phyloP scores from a whole-genome alignment of 2,329 filamentous ascomycete genomes.

The Orbilia javanica region DNA sequence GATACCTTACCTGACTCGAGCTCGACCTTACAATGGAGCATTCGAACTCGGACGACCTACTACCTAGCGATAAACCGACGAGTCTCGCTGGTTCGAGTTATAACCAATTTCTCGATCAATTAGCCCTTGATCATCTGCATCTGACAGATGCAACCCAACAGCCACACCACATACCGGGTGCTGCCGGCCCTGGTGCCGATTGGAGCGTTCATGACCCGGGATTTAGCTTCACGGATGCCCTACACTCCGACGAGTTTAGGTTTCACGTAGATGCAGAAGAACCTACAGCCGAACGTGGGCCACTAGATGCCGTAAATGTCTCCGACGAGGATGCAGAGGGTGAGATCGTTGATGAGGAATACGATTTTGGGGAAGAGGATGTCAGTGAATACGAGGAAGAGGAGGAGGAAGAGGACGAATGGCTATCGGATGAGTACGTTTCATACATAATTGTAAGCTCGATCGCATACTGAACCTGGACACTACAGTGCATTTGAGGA shows the following conservation, averaged over 20 bases:
- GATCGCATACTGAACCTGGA: not conserved
- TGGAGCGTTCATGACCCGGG: slow-evolving; percentile 50
- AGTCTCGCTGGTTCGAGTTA: not conserved
- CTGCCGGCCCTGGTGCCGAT: not conserved
- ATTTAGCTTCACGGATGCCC: slow-evolving; percentile 54
- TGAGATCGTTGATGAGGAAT: slow-evolving; percentile 49
- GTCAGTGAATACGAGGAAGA: slow-evolving; percentile 52
- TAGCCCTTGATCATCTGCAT: slow-evolving; percentile 33
- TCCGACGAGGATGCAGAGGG: slow-evolving; percentile 56
- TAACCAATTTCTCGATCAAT: slow-evolving; percentile 9
- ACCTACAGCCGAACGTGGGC: slow-evolving; percentile 35
- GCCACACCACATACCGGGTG: slow-evolving; percentile 31
- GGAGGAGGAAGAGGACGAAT: slow-evolving; percentile 54
- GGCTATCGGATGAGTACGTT: slow-evolving; percentile 48
- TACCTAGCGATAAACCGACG: not conserved
- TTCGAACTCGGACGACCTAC: slow-evolving; percentile 16
- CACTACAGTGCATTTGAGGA: slow-evolving; percentile 40
- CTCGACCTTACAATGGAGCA: slow-evolving; percentile 29
- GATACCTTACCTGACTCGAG: not conserved
- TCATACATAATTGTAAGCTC: not conserved
- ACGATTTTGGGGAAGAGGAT: slow-evolving; percentile 47
- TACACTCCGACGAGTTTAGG: slow-evolving; percentile 52
- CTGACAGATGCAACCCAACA: slow-evolving; percentile 36
- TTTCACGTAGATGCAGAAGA: slow-evolving; percentile 23
- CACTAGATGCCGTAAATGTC: slow-evolving; percentile 32